Evolutionary conservation across 495 filamentous ascomycete species (phyloP).

Genomic region (Annulohypoxylon nitens): DNA sequence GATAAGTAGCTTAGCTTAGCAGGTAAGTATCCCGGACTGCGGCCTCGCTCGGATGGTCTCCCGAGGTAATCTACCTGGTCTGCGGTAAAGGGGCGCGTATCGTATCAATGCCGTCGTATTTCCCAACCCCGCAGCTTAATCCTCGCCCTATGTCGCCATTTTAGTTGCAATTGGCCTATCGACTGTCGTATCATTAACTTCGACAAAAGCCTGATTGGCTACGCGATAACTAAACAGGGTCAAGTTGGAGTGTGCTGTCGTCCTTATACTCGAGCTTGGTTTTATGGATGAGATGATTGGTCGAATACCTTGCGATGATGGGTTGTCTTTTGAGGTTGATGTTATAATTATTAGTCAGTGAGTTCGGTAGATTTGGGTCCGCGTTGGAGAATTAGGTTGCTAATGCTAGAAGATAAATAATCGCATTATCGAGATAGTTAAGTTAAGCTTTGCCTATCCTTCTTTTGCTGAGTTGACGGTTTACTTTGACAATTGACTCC

Average conservation of each 20-base stretch:
- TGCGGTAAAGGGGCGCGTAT: not conserved
- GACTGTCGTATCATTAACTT: constrained; percentile 21
- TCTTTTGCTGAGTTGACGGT: not conserved
- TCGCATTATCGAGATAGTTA: not conserved
- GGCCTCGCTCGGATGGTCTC: constrained; percentile 12
- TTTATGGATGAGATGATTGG: not conserved
- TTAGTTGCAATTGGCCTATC: constrained; percentile 22
- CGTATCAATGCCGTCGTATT: constrained; percentile 20
- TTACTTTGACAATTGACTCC: too few species aligned
- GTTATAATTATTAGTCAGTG: not conserved
- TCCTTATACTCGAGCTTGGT: not conserved
- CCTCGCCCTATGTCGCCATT: constrained; percentile 11
- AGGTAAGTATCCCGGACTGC: constrained; percentile 15
- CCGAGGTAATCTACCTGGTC: not conserved
- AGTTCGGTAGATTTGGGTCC: not conserved
- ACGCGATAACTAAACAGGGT: not conserved
- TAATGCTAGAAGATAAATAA: not conserved
- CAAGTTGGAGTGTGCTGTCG: not conserved
- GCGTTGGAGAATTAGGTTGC: not conserved
- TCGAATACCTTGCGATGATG: not conserved
- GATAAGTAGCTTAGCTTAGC: too few species aligned
- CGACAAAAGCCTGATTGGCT: constrained; percentile 29
- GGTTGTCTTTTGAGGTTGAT: not conserved
- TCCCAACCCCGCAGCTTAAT: constrained; percentile 33
- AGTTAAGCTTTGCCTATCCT: not conserved